phyloP scores from a whole-genome alignment of 768 basidiomycete genomes.

The Postia placenta region DNA sequence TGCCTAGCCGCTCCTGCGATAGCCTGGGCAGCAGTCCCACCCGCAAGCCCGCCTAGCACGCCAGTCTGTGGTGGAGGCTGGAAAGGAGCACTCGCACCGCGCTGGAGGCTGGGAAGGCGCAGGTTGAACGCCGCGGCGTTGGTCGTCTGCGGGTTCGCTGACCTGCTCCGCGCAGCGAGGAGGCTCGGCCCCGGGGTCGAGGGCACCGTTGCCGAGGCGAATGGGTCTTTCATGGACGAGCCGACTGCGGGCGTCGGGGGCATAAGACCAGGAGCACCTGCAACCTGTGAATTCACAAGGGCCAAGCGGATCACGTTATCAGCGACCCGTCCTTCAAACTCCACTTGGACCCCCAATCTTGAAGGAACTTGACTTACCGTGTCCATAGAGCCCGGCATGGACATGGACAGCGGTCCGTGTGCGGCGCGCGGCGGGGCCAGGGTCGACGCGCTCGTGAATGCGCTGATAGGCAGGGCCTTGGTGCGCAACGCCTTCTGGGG shows the following conservation, averaged over 20 bases:
- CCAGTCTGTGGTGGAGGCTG: neutral
- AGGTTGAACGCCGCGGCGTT: neutral
- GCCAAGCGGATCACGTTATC: neutral
- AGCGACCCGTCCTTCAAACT: neutral
- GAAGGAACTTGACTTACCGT: neutral
- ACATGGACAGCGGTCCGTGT: neutral
- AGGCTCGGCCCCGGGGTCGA: neutral
- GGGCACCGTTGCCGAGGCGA: neutral
- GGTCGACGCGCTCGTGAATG: slow-evolving; percentile 51
- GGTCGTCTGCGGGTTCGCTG: neutral
- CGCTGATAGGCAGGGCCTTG: slow-evolving; percentile 54
- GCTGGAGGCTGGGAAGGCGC: neutral
- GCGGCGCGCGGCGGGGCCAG: neutral
- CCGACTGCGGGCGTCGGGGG: slow-evolving; percentile 1
- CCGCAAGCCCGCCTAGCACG: neutral
- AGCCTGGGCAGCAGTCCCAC: neutral
- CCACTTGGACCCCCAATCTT: neutral
- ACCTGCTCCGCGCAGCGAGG: neutral
- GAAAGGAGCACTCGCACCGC: neutral
- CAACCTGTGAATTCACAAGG: neutral
- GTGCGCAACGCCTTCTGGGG: slow-evolving; percentile 39
- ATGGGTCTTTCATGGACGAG: neutral
- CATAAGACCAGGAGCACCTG: neutral
- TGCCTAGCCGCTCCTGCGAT: neutral
- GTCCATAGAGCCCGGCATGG: neutral